Base-by-base conservation (phyloP, 192 early-diverging fungal species). In the Chytriomyces hyalinus region DNA sequence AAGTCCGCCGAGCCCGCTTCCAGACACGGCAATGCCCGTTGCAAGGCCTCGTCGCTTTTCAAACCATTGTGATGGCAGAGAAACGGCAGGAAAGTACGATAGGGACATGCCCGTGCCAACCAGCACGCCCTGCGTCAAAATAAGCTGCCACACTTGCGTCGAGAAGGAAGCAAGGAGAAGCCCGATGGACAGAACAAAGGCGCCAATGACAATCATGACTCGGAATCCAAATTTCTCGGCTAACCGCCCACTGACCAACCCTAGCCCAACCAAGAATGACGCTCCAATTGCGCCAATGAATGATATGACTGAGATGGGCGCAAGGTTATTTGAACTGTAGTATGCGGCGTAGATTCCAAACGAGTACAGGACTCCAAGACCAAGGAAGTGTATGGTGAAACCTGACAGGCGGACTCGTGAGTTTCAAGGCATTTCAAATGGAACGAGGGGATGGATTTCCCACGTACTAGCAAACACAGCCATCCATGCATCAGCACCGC, bases 1-100 rank as follows among this genome's bases (percentile, higher is more conserved):
- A 49, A 94, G 79, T 2, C 93, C 92, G 67, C 94, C 94, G 22
- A 93, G 50, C 49, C 93, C 92, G 90, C 93, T 13, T 15, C 67
- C 67, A 46, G 92, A 69, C 49, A 93, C 84, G n/a, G 93, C 90
- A 45, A 93, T 65, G 13, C 93, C 94, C 13, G 91, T 84, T 2
- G 94, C 94, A 49, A 94, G 61, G 0, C 89, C 90, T 8, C 91
- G 84, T 57, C 84, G 77, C 72, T 84, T 85, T 49, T 80, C 75
- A 70, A 92, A 94, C 91, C 91, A 95, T 74, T 94, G 91, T 1
- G 89, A 79, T 5, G 90, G 84, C 6, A 91, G 85, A 11, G 87
- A 85, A 49, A 92, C 84, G 44, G 84, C 86, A 0, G 92, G 91
- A 11, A 92, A 87, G 48, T 89, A 89, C 11, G 91, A 62, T 44